These are phyloP conservation scores for Coemansia sp. DNA, from an alignment of 192 early-diverging fungal genomes.

Conservation along the genomic window DNA sequence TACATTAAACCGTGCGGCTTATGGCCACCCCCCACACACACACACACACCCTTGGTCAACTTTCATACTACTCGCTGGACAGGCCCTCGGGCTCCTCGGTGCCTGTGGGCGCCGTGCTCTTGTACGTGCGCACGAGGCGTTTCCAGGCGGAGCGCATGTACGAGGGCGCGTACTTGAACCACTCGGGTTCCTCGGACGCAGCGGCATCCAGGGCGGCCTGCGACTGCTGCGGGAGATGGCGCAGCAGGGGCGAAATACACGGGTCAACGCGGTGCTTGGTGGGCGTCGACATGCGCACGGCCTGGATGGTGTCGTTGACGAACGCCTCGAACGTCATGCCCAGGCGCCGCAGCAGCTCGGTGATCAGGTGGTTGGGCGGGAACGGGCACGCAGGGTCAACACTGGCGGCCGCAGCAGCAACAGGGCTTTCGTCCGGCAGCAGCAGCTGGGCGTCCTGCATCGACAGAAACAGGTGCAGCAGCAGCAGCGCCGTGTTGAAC, in stretches of 20 bases:
- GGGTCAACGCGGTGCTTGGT: slow-evolving; percentile 34
- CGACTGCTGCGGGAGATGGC: slow-evolving; percentile 39
- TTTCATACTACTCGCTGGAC: too few relatives aligned
- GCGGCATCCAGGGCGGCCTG: slow-evolving; percentile 15
- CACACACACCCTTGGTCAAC: too few relatives aligned
- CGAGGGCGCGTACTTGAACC: slow-evolving; percentile 47
- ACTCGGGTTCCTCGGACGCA: slow-evolving; percentile 35
- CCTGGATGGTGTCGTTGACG: slow-evolving; percentile 46
- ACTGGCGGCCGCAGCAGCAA: too few relatives aligned
- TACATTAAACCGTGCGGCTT: too few relatives aligned
- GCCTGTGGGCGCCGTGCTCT: background rate
- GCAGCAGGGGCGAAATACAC: slow-evolving; percentile 45
- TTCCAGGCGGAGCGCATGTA: slow-evolving; percentile 52
- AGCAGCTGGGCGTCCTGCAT: slow-evolving; percentile 48
- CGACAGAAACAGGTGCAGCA: slow-evolving; percentile 43
- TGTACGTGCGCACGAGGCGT: slow-evolving; percentile 37
- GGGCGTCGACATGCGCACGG: slow-evolving; percentile 40
- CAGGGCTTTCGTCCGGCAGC: too few relatives aligned
- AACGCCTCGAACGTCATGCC: slow-evolving; percentile 46
- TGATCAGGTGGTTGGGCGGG: slow-evolving; percentile 34
- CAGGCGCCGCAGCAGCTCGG: slow-evolving; percentile 46
- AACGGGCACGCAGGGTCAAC: slow-evolving; percentile 46
- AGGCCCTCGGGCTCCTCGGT: background rate
- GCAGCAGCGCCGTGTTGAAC: slow-evolving; percentile 51
- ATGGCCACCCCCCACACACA: too few relatives aligned